Base-by-base conservation (phyloP, 2,329 filamentous ascomycete genomes). In the Rachicladosporium sp. region DNA sequence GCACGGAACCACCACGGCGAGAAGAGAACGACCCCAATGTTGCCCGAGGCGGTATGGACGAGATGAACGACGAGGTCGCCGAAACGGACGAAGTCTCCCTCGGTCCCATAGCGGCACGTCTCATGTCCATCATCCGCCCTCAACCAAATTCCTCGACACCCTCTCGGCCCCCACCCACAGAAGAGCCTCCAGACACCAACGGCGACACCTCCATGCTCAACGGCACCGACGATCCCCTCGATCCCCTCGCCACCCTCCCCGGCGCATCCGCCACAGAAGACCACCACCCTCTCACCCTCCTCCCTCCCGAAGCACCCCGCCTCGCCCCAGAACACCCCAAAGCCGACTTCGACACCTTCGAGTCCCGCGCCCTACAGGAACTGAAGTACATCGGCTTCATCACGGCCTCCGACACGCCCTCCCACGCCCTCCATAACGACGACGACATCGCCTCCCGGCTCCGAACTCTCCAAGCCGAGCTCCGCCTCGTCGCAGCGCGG, bases 381-480 rank as follows among this genome's bases (percentile, higher is more conserved):
- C 73, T 98, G 11, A 79, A 82, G 10, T 84, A 94, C 61, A 85
- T 94, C 44, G 91, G 91, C 8, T 83, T 98, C 52, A 69, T 96
- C 10, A 47, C 42, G 6, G 51, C 57, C 0, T 82, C 85, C 37
- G 65, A 73, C 43, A 62, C 71, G 29, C 79, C 82, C 8, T 83
- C 94, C 48, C 96, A 88, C 61, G 85, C 93, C 52, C 81, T 78
- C 1, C 85, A 93, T 58, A 87, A 79, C 50, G 91, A 98, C 56
- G 91, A 98, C 58, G 89, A 95, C 59, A 83, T 98, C 31, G 85
- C 88, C 5, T 88, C 85, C 36, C 82, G 91, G 12, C 68, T 98
- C 13, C 86, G 91, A 8, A 76, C 86, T 15, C 70, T 98, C 2
- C 91, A 98, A 56, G 70, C 74, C 38, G 80, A 85, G 37, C 73